Evolutionary conservation across 2,329 filamentous ascomycete genomes (phyloP), one percentile per base, ranked within the genome.

Genomic region (Geosmithia flava): DNA sequence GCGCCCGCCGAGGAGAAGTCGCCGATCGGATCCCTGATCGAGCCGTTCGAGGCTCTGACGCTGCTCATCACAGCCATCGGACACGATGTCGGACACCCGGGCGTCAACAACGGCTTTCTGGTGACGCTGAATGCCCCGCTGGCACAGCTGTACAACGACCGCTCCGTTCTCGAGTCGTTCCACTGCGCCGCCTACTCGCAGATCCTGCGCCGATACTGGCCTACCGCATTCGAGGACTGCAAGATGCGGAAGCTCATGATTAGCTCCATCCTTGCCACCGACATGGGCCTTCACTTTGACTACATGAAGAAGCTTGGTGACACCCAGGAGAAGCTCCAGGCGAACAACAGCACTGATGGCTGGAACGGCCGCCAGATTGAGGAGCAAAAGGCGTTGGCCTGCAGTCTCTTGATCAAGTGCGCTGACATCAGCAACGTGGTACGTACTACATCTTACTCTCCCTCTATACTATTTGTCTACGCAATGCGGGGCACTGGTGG

Each of bases 381-480:
- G 51, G 84, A 90, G 55, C 78, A 89, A 55, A 85, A 83, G 55
- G 81, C 86, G 10, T 68, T 97, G 44, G 72, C 85, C n/a, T 97
- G 93, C 65, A 89, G 89, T 15, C 69, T 98, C 49, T 70, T 98
- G 50, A 96, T 98, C 68, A 98, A 98, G 64, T 97, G 93, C 62
- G 93, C 93, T 40, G 93, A 98, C 64, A 97, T 98, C 60, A 96
- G 91, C 68, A 98, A 98, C 62, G 93, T 97, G 63, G 87, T 91
- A 75, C 64, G 86, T 83, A 15, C 4, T 19, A 7, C 3, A 30
- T 23, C 7, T 20, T 47, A n/a, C n/a, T n/a, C n/a, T n/a, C n/a
- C n/a, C n/a, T 42, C 43, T 20, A 19, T 30, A 19, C n/a, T n/a
- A n/a, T n/a, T n/a, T n/a, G n/a, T n/a, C n/a, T n/a, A n/a, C n/a